phyloP scores from a whole-genome alignment of 345 rosid species.

The Mallotus nudiflorus region DNA sequence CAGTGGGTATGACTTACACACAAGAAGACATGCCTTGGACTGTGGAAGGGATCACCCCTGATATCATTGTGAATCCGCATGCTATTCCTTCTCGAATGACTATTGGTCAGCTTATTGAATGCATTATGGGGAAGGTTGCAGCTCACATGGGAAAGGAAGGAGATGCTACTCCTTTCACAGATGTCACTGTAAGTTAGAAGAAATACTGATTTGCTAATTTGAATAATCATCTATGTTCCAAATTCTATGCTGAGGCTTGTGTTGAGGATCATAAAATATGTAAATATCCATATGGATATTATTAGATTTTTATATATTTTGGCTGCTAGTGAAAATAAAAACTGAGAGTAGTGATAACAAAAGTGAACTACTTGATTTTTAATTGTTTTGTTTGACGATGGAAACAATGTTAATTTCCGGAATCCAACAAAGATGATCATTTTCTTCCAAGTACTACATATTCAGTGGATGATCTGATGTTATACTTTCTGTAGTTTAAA shows the following conservation, averaged over 20 bases:
- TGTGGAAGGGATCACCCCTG: constrained; percentile 90
- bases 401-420: not conserved
- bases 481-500: not conserved
- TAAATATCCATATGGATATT: not conserved
- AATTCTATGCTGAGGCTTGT: not conserved
- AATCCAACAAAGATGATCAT: not conserved
- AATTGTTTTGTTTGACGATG: not conserved
- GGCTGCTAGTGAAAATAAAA: not conserved
- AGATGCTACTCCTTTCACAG: constrained; percentile 97
- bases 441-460: not conserved
- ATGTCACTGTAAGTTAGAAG: constrained; percentile 75
- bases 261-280: not conserved
- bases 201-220: not conserved
- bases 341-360: not conserved
- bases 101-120: constrained; percentile 96
- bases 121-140: constrained; percentile 99
- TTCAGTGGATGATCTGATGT: not conserved
- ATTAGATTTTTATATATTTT: not conserved
- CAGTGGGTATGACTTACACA: constrained; percentile 97
- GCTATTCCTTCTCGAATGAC: constrained; percentile 99
- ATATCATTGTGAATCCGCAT: constrained; percentile 94
- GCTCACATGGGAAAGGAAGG: constrained; percentile 99
- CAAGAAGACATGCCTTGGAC: constrained; percentile 99
- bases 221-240: not conserved
- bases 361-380: not conserved